phyloP scores from a whole-genome alignment of 352 stramenopile genomes.

The Phytopythium aichiense region DNA sequence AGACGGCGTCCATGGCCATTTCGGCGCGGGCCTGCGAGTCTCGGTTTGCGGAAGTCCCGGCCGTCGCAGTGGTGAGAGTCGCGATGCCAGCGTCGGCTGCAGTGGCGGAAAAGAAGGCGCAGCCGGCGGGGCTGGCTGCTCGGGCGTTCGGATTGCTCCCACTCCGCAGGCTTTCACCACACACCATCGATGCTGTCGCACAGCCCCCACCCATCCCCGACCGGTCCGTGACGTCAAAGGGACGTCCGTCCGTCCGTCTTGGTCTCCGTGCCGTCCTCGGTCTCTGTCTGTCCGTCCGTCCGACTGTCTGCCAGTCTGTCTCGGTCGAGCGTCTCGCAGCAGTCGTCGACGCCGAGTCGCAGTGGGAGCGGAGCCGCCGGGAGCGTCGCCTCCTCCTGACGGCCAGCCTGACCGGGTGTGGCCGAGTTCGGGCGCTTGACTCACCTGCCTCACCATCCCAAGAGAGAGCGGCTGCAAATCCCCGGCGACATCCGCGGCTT shows the following conservation, averaged over 20 bases:
- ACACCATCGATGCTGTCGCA: neutral
- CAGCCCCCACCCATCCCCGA: constrained; percentile 1
- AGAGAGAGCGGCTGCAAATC: neutral
- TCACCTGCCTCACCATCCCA: constrained; percentile 1
- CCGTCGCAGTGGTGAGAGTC: neutral
- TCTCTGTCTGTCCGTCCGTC: neutral
- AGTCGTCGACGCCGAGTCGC: too few relatives aligned
- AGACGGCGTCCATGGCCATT: constrained; percentile 20
- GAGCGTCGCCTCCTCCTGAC: too few relatives aligned
- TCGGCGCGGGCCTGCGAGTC: neutral
- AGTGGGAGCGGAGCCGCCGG: neutral
- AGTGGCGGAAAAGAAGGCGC: neutral
- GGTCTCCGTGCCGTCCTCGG: neutral
- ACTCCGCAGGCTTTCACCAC: neutral
- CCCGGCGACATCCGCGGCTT: neutral
- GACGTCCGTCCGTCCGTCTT: neutral
- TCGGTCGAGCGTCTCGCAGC: neutral
- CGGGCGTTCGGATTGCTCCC: neutral
- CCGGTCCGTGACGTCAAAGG: neutral
- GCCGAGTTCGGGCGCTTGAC: neutral
- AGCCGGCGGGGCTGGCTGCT: neutral
- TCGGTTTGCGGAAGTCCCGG: neutral
- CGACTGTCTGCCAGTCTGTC: neutral
- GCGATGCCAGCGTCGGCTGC: neutral
- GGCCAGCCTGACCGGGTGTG: neutral